Percentiles rank a stretch among this genome's conserved stretches.
These are phyloP conservation scores for Pythium apleroticum DNA, from an alignment of 352 stramenopile genomes.

Conservation along the genomic window DNA sequence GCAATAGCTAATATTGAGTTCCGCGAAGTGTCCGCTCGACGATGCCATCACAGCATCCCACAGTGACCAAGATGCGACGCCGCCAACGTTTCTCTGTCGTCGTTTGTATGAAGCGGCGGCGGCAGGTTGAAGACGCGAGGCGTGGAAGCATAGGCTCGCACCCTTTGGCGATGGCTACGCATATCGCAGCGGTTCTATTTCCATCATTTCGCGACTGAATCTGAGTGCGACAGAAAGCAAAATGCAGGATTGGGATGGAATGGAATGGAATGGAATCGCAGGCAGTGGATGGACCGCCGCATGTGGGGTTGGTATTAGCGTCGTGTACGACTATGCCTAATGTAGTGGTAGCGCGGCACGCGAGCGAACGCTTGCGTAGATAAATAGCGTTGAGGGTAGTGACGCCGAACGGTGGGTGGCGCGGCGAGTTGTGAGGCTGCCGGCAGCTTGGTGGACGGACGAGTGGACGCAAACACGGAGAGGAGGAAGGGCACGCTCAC, in stretches of 20 bases:
- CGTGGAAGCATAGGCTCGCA: background rate
- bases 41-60: constrained; percentile 1
- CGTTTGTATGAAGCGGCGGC: background rate
- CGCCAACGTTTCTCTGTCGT: background rate
- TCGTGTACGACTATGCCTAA: constrained; percentile 4
- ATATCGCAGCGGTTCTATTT: background rate
- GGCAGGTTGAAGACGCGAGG: background rate
- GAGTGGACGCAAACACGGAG: background rate
- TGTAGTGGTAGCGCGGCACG: constrained; percentile 4
- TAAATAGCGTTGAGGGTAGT: constrained; percentile 2
- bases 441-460: background rate
- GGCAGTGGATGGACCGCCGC: background rate
- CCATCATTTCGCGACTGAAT: background rate
- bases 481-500: background rate
- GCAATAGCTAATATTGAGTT: constrained; percentile 10
- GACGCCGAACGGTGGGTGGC: background rate
- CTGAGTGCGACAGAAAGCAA: no score
- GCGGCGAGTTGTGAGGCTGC: background rate
- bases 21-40: background rate
- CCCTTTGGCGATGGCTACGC: background rate
- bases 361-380: background rate
- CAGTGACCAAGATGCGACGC: constrained; percentile 1
- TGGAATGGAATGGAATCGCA: background rate
- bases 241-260: no score
- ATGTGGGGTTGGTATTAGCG: constrained; percentile 1